Evolutionary conservation across 768 basidiomycete genomes (phyloP), one percentile per base, ranked within the genome.

Genomic region (Boletus reticuloceps): DNA sequence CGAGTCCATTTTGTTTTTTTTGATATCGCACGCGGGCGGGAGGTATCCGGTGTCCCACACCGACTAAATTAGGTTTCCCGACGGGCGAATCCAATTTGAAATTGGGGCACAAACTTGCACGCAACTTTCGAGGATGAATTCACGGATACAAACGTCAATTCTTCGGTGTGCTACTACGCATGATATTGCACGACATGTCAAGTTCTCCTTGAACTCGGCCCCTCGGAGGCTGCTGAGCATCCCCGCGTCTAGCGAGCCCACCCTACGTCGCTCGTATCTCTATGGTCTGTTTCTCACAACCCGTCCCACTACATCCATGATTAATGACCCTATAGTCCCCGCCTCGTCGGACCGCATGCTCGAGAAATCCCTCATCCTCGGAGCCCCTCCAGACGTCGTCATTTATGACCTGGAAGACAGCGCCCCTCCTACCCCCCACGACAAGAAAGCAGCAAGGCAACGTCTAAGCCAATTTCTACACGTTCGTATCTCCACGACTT

Each of bases 371-470:
- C 75, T 89, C 43, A 69, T 64, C 11, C 41, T 69, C 32, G 64
- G 55, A 22, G 75, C 77, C 14, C 67, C 72, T 3, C 84, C 91
- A 2, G 94, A 96, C 56, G 78, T 87, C 41, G 75, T 94, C 36
- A 86, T 93, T 25, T 94, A 93, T 64, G 94, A 96, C 74, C 76
- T 96, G 13, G 94, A 95, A 68, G 94, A 96, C 68, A 89, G 89
- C 56, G 83, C 95, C 1, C 74, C 91, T 5, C 87, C 88, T 5
- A 74, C 75, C 6, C 61, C 69, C 31, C 71, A 74, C 27, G 83
- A 84, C 54, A 90, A 91, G 68, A 71, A 72, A 20, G 70, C 77
- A 49, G 88, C 90, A 0, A 76, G 90, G 54, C 64, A 66, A 8
- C 75, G 82, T 9, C 73, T 90, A 6, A 67, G 70, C 36, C 70